Evolutionary conservation across 192 early-diverging fungal genomes (phyloP), one percentile per base, ranked within the genome.

Genomic region (Lobosporangium transversale): DNA sequence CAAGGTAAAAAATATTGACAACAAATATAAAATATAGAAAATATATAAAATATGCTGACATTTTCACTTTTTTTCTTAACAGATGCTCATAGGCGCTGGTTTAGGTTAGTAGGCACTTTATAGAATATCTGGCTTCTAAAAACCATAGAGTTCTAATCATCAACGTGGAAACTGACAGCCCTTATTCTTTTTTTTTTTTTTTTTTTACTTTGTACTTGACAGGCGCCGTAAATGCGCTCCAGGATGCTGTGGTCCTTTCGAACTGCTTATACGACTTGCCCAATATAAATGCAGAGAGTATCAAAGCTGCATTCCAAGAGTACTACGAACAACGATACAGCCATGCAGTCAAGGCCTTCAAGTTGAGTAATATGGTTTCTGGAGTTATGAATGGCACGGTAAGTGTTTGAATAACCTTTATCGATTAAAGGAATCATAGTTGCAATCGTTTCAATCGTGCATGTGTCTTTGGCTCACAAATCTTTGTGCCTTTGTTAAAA

Each of bases 151-250:
- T n/a, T n/a, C n/a, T n/a, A n/a, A n/a, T n/a, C n/a, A 32, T 18
- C 21, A 33, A 15, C 31, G 30, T 14, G 3, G 18, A n/a, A 3
- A 56, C 18, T 20, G 18, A 35, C 18, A 12, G 2, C 42, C 14
- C n/a, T n/a, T 43, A 43, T 2, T 17, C 17, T 1, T 17, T 49
- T 17, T 49, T 1, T 49, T 21, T 49, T 49, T 49, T 32, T 53
- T 3, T 26, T 30, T 1, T 1, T 5, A 15, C 52, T 32, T 10
- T 20, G 9, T 30, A 24, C 42, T 43, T 43, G 10, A 18, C 12
- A 71, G 69, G 69, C 20, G 54, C 61, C 18, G 55, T 71, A 10
- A 71, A 58, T 50, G 69, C 69, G 0, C 51, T 71, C 12, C 55
- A 58, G 3, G 69, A 71, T 43, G 69, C 61, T 4, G 48, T 44